Evolutionary conservation across 441 rosid genomes (phyloP), one percentile per base, ranked within the genome.

Genomic region (Macaranga tanarius): DNA sequence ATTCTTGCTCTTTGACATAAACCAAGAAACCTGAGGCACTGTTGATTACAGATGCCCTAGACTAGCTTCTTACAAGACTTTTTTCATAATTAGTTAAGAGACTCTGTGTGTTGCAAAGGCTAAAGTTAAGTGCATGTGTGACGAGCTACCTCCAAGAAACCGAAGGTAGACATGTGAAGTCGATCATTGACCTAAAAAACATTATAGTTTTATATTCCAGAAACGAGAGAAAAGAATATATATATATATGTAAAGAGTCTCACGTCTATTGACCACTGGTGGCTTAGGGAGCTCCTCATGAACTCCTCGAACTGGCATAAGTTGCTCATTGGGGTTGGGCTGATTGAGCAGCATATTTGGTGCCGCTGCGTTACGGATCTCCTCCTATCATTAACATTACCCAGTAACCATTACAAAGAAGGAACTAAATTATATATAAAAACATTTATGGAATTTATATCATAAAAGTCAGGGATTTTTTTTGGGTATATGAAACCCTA

Each of bases 211-310:
- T 2, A 55, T 55, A n/a, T 20, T 3, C 2, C 0, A 55, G 26
- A 19, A 22, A 55, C 10, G 10, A 4, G 26, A 42, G 11, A 38
- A 38, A 38, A 7, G 7, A 42, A 5, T 5, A 40, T 28, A 28
- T 28, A 28, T 28, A 28, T 28, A 28, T 28, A 28, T 28, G 5
- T 61, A 42, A 68, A 70, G 74, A 72, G 66, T 77, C 91, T 86
- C 77, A 92, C 97, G 95, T 84, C 93, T 85, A 82, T 92, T 92
- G 66, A 82, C 85, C 0, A 79, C 79, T 7, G 88, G 90, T 11
- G 95, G 90, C 63, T 87, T 86, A 42, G 92, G 85, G 70, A 90
- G 80, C 75, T 86, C 88, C 67, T 82, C 88, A 67, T 82, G 87
- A 69, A 69, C 88, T 62, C 79, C 90, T 62, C 81, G 74, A 73